A percentile compares a stretch with the other conserved stretches of the same genome.
phyloP scores from a whole-genome alignment of 306 rosid species.

The Argentina anserina region DNA sequence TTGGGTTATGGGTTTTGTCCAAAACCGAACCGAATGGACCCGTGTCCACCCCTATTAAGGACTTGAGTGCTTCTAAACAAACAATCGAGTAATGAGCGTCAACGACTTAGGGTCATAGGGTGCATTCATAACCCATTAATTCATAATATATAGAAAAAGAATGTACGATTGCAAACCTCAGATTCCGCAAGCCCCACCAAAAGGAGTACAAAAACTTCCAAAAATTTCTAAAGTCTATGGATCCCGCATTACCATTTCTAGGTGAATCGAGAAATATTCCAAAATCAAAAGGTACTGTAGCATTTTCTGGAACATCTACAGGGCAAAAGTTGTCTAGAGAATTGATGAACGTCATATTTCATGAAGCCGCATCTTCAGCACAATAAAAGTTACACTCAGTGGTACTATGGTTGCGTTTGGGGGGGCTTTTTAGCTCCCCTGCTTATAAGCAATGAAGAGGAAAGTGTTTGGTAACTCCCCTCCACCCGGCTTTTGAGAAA shows the following conservation, averaged over 20 bases:
- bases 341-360: background rate
- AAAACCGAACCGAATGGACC: no score
- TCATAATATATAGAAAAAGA: no score
- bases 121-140: no score
- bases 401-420: background rate
- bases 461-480: no score
- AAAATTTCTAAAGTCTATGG: constrained; percentile 16
- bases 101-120: no score
- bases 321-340: constrained; percentile 15
- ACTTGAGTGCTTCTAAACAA: no score
- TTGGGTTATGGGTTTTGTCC: no score
- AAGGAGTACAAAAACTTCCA: constrained; percentile 23
- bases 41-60: no score
- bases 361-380: background rate
- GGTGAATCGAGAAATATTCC: constrained; percentile 32
- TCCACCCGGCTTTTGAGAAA: no score
- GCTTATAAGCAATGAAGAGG: no score
- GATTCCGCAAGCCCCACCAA: constrained; percentile 38
- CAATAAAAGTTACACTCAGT: constrained; percentile 5
- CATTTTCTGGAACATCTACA: background rate
- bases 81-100: no score
- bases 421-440: no score
- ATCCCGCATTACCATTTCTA: constrained; percentile 12
- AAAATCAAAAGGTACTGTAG: constrained; percentile 17
- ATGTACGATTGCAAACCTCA: constrained; percentile 23